These are phyloP conservation scores for Triadica sebifera DNA, from an alignment of 345 rosid genomes.

Conservation along the genomic window DNA sequence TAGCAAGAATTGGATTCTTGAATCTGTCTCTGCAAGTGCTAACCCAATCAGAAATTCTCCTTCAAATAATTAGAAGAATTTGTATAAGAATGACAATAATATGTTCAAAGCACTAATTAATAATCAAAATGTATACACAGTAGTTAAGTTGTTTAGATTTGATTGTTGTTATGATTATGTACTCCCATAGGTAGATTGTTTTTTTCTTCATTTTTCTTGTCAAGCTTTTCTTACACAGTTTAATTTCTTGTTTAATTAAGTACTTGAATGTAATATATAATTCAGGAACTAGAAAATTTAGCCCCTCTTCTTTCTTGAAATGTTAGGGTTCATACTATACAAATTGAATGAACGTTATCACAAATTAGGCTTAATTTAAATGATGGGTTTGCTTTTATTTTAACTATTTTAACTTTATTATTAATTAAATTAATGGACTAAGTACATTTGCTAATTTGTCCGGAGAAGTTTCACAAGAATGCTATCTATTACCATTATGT, in stretches of 20 bases:
- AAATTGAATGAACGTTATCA: no score
- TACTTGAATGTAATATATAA: background rate
- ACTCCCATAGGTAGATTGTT: no score
- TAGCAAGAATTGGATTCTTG: conserved; percentile 25
- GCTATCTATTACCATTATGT: background rate
- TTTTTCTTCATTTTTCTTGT: background rate
- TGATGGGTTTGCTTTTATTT: no score
- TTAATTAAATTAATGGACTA: background rate
- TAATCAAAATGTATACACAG: background rate
- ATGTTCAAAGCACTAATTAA: background rate
- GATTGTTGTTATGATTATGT: background rate
- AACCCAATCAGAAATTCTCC: conserved; percentile 16
- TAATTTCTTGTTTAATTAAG: background rate
- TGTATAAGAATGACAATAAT: background rate
- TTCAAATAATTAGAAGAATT: background rate
- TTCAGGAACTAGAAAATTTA: background rate
- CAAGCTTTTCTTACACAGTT: background rate
- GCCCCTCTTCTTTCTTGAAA: background rate
- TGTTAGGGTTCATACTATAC: background rate
- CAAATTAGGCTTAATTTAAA: no score
- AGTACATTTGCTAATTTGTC: background rate
- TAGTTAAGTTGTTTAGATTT: background rate
- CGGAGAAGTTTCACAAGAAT: background rate
- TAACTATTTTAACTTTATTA: background rate
- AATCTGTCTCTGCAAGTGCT: conserved; percentile 22